Evolutionary conservation across 1,139 yeast genomes (phyloP), one percentile per base, ranked within the genome.

Genomic region (Pichia sp.): DNA sequence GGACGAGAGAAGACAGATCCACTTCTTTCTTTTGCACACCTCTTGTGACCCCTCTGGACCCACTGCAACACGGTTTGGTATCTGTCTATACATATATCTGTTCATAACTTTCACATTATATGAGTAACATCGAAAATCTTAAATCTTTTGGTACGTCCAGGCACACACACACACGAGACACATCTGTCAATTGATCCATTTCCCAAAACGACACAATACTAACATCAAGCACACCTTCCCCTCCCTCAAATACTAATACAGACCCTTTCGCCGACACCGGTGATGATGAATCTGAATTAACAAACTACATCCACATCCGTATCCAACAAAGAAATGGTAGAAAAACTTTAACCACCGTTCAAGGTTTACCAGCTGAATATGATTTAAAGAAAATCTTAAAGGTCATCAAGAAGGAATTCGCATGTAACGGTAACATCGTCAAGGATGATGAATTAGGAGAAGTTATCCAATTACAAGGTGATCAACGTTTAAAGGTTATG

Each of bases 231-330:
- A n/a, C 11, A 14, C 4, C 9, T 31, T 20, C 19, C 27, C 14
- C 11, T 14, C 15, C 15, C 6, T 3, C 10, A n/a, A 11, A 22
- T 22, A 17, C 9, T 35, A 14, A 11, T n/a, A n/a, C 35, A 78
- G 96, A 93, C 76, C 99, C 99, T 60, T 93, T 93, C 84, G 97
- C 98, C 83, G 99, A 93, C 73, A 91, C 97, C 73, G 98, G 97
- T 79, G 98, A 93, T 82, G 95, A 94, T 75, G 97, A 91, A 72
- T 87, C 95, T 63, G 94, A 91, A 75, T 86, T 96, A 66, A 84
- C 96, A 55, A 90, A 88, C 76, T 89, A 90, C 75, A 88, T 93
- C 70, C 99, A 91, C 73, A 90, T 93, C 69, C 95, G 99, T 81
- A 91, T 94, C 69, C 99, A 93, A 75, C 99, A 93, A 77, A 94